A percentile compares a stretch with the other conserved stretches of the same genome.
Conservation (phyloP, 2,329 filamentous ascomycete species). For the Zasmidium cellare region DNA sequence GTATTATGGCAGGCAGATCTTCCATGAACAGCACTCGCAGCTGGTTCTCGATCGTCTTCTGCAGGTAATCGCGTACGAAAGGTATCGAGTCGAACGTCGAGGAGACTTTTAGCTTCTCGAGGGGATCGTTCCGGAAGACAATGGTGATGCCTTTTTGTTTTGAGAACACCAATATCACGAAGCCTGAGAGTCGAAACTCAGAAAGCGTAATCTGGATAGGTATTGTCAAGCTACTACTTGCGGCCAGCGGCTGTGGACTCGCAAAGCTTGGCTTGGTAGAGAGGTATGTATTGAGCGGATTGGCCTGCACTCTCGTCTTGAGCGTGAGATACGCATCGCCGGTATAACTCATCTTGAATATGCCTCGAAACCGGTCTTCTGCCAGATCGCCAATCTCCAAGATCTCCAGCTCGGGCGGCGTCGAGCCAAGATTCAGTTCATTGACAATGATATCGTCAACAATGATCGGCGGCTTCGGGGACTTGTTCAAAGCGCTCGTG, state of each 20-base stretch:
- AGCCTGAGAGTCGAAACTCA: slow-evolving; percentile 91
- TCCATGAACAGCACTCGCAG: slow-evolving; percentile 95
- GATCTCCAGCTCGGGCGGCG: slow-evolving; percentile 93
- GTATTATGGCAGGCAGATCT: slow-evolving; percentile 93
- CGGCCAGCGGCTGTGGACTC: slow-evolving; percentile 87
- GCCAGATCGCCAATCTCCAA: slow-evolving; percentile 96
- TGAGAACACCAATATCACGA: slow-evolving; percentile 96
- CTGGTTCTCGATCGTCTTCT: slow-evolving; percentile 93
- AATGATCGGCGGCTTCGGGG: slow-evolving; percentile 95
- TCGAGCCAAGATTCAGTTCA: slow-evolving; percentile 93
- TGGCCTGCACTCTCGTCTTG: slow-evolving; percentile 94
- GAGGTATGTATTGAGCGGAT: slow-evolving; percentile 93
- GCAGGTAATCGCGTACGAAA: slow-evolving; percentile 94
- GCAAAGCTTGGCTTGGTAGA: slow-evolving; percentile 89
- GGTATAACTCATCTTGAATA: slow-evolving; percentile 98
- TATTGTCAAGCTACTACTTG: slow-evolving; percentile 88
- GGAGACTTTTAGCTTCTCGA: slow-evolving; percentile 96
- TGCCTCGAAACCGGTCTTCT: slow-evolving; percentile 93
- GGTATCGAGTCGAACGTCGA: slow-evolving; percentile 99
- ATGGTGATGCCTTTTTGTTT: slow-evolving; percentile 95
- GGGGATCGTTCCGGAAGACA: slow-evolving; percentile 95
- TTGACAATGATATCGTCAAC: slow-evolving; percentile 99
- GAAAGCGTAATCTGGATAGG: slow-evolving; percentile 96
- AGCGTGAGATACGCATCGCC: slow-evolving; percentile 94
- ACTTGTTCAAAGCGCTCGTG: slow-evolving; percentile 94